Percentiles rank a stretch among this genome's conserved stretches.
These are phyloP conservation scores for Phyllosticta citribraziliensis DNA, from an alignment of 2,329 filamentous ascomycete genomes.

Conservation along the genomic window DNA sequence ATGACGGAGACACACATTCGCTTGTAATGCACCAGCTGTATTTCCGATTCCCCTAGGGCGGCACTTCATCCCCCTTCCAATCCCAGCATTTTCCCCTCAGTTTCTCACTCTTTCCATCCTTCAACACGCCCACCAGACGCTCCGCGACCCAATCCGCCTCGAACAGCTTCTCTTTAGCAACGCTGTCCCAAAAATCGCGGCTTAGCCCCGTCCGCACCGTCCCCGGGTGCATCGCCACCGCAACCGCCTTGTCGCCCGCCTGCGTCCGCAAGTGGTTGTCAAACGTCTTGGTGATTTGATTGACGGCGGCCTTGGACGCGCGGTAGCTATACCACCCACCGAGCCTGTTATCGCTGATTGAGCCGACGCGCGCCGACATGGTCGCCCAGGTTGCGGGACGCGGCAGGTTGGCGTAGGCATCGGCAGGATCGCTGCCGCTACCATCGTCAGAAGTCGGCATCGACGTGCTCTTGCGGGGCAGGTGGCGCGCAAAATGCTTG, in stretches of 20 bases:
- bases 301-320: constrained; percentile 64
- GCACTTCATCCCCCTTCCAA: constrained; percentile 29
- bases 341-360: constrained; percentile 58
- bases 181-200: constrained; percentile 59
- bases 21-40: too few species aligned
- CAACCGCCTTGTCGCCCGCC: constrained; percentile 53
- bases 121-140: constrained; percentile 52
- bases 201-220: constrained; percentile 70
- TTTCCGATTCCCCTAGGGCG: constrained; percentile 17
- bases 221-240: constrained; percentile 66
- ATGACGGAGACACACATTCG: too few species aligned
- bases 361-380: constrained; percentile 71
- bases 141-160: constrained; percentile 56
- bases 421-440: too few species aligned
- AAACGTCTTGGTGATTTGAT: constrained; percentile 59
- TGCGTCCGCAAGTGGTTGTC: constrained; percentile 54
- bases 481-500: constrained; percentile 62
- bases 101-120: constrained; percentile 46
- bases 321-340: constrained; percentile 82
- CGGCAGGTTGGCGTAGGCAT: constrained; percentile 28
- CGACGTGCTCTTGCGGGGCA: constrained; percentile 49
- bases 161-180: constrained; percentile 54
- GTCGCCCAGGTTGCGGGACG: constrained; percentile 56
- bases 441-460: constrained; percentile 18
- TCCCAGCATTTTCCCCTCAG: constrained; percentile 31